Evolutionary conservation across 192 early-diverging fungal species (phyloP), one percentile per base, ranked within the genome.

Genomic region (Linnemannia hyalina): DNA sequence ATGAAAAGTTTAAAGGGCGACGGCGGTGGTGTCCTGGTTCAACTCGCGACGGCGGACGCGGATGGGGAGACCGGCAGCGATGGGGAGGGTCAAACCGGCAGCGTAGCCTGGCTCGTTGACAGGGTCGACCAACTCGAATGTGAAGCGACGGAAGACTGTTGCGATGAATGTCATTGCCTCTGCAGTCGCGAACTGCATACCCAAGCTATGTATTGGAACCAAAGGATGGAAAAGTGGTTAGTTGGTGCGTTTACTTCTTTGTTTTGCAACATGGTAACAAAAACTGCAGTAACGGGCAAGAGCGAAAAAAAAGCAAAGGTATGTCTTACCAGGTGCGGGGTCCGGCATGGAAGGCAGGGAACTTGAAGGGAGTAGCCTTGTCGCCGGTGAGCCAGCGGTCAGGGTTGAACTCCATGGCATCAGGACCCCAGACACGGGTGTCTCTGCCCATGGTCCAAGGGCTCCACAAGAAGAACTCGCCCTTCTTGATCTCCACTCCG

Each of bases 401-500:
- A 44, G 91, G 91, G 4, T 73, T 75, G 81, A 78, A 91, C 29
- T 89, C 80, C 32, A 76, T 80, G 38, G 89, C 88, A 77, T 92
- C 91, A 3, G 80, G 77, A 20, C 91, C 91, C 91, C 91, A 92
- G 26, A 91, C 80, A 0, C 55, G 20, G 4, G 86, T 81, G 35
- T 86, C 83, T 18, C 91, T 88, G 8, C 36, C 94, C 94, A 85
- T 95, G 41, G 82, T 83, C 82, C 86, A 91, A 10, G 88, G 69
- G 13, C 76, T 83, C 90, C 90, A 90, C 9, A 81, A 70, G 54
- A 90, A 85, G 77, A 84, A 88, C 46, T 91, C 91, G 3, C 88
- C 89, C 74, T 90, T 90, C 72, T 88, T 88, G 74, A 91, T 88
- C 16, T 82, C 77, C 15, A 88, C 88, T 47, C 90, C 90, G 54